Percentiles rank a stretch among this genome's conserved stretches.
phyloP scores from a whole-genome alignment of 2,329 filamentous ascomycete genomes.

The Apiospora saccharicola region DNA sequence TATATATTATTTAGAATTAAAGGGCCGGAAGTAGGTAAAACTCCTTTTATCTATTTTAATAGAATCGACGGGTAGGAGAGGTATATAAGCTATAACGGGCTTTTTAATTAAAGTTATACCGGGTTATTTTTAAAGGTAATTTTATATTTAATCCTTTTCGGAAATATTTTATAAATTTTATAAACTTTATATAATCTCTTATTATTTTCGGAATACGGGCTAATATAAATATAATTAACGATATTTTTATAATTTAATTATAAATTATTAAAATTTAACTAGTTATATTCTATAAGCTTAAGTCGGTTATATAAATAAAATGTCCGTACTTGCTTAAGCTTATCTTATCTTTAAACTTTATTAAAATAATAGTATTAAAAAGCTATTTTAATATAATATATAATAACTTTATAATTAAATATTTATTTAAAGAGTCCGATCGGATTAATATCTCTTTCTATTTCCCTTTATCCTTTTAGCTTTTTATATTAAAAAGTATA shows the following conservation, averaged over 20 bases:
- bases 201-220: no score
- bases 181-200: neutral
- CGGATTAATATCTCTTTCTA: no score
- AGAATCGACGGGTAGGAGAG: neutral
- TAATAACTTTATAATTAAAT: no score
- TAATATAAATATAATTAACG: neutral
- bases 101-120: neutral
- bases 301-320: neutral
- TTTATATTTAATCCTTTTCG: neutral
- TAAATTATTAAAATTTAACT: neutral
- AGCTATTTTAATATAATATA: no score
- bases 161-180: neutral
- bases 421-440: no score
- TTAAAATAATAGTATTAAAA: neutral
- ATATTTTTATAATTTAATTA: neutral
- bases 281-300: neutral
- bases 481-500: neutral
- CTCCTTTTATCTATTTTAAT: neutral
- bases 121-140: neutral
- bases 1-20: neutral
- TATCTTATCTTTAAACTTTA: neutral
- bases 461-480: neutral
- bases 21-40: neutral
- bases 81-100: neutral
- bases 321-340: neutral